These are phyloP conservation scores for Rhododendron simsii DNA, from an alignment of 148 eudicot genomes.

Conservation along the genomic window DNA sequence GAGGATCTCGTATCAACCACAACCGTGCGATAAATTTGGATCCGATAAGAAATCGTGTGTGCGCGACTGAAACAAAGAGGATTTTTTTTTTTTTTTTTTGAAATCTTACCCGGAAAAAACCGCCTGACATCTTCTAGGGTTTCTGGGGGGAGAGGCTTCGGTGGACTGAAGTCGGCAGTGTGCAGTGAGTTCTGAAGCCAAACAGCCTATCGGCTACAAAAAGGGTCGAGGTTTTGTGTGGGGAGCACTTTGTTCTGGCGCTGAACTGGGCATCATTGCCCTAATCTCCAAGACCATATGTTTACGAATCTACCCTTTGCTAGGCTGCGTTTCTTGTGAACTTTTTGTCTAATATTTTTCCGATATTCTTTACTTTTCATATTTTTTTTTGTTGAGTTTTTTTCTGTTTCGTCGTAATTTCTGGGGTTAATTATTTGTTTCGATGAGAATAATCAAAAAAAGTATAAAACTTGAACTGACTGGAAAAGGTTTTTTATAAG, in stretches of 20 bases:
- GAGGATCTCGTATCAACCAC: conserved; percentile 1
- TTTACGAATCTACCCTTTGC: background rate
- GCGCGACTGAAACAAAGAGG: background rate
- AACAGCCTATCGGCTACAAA: background rate
- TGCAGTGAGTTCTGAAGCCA: background rate
- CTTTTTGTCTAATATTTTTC: background rate
- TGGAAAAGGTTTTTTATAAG: no score
- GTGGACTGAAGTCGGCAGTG: background rate
- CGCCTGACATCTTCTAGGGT: conserved; percentile 99
- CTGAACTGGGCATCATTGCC: background rate
- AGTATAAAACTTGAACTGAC: no score
- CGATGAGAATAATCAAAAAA: no score
- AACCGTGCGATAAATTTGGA: background rate
- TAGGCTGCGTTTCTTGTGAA: background rate
- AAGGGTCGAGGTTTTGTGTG: background rate
- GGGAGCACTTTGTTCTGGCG: background rate
- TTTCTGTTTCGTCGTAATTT: no score
- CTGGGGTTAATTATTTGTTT: no score
- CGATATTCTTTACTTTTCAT: no score
- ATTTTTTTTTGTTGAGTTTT: no score
- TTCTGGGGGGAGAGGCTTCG: conserved; percentile 11
- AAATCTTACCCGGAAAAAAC: conserved; percentile 78
- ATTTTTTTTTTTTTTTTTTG: no score
- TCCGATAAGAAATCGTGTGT: background rate
- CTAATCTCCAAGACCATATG: background rate